phyloP scores from a whole-genome alignment of 208 protist genomes.

The Wallacemonas rigidus region DNA sequence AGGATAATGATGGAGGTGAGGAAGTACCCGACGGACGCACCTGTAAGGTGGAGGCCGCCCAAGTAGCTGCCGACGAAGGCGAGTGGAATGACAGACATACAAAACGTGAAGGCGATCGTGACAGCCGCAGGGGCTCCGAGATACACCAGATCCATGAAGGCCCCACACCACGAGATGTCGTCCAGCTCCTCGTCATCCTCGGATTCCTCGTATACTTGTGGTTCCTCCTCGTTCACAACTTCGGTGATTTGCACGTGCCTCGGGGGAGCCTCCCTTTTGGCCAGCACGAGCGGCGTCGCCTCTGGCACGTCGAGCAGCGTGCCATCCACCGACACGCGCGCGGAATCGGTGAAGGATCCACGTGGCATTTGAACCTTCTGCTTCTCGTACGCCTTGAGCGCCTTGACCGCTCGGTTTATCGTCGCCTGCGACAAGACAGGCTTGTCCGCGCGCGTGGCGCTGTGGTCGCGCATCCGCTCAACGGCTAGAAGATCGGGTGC shows the following conservation, averaged over 20 bases:
- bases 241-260: constrained; percentile 46
- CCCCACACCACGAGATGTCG: constrained; percentile 38
- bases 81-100: constrained; percentile 72
- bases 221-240: constrained; percentile 27
- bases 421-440: constrained; percentile 43
- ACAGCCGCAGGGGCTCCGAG: constrained; percentile 68
- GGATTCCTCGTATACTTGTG: constrained; percentile 19
- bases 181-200: constrained; percentile 49
- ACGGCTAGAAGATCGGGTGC: constrained; percentile 50
- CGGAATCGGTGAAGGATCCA: constrained; percentile 32
- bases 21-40: constrained; percentile 85
- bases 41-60: constrained; percentile 62
- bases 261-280: constrained; percentile 19
- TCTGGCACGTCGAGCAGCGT: constrained; percentile 30
- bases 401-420: constrained; percentile 39
- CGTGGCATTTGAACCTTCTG: constrained; percentile 44
- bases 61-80: constrained; percentile 79
- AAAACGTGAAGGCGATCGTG: constrained; percentile 80
- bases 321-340: constrained; percentile 25
- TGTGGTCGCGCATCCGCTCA: constrained; percentile 45
- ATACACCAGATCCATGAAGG: constrained; percentile 57
- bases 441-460: constrained; percentile 16
- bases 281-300: constrained; percentile 39
- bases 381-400: constrained; percentile 46
- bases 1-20: constrained; percentile 65